Evolutionary conservation across 345 rosid species (phyloP).

Genomic region (Combretum micranthum): DNA sequence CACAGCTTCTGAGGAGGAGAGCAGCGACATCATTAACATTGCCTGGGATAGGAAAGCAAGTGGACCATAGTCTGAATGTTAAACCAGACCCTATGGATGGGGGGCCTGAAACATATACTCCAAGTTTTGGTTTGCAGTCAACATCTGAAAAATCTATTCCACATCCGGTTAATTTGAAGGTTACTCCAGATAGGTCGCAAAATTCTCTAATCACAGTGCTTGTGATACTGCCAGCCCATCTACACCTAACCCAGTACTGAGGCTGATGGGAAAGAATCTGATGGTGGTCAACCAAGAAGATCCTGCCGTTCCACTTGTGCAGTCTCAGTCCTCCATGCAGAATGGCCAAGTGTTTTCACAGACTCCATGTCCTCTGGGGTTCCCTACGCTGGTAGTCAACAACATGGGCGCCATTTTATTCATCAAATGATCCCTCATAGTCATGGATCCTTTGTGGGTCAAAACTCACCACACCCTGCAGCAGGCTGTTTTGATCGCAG

Average conservation of each 20-base stretch:
- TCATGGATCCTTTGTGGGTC: no score
- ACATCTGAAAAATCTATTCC: constrained; percentile 7
- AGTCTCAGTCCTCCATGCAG: constrained; percentile 14
- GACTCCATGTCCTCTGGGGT: no score
- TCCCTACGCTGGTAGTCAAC: no score
- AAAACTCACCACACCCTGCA: no score
- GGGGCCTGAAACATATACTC: constrained; percentile 29
- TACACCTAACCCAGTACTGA: constrained; percentile 59
- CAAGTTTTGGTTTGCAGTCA: constrained; percentile 23
- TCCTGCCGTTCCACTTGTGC: constrained; percentile 24
- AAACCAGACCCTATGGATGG: constrained; percentile 25
- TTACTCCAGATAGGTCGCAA: constrained; percentile 24
- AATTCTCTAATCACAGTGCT: constrained; percentile 20
- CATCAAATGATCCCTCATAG: no score
- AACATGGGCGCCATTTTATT: no score
- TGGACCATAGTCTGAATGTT: constrained; percentile 15
- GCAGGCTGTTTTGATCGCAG: no score
- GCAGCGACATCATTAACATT: constrained; percentile 30
- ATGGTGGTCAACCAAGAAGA: constrained; percentile 89
- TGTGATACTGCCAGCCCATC: constrained; percentile 67
- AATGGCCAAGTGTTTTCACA: no score
- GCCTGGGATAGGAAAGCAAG: constrained; percentile 27
- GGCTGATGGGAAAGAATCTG: constrained; percentile 96
- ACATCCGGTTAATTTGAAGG: constrained; percentile 22
- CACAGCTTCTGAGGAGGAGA: constrained; percentile 53